Percentiles rank a stretch among this genome's conserved stretches.
Conservation (phyloP, 495 filamentous ascomycete species). For the Lasiosphaeria ovina region DNA sequence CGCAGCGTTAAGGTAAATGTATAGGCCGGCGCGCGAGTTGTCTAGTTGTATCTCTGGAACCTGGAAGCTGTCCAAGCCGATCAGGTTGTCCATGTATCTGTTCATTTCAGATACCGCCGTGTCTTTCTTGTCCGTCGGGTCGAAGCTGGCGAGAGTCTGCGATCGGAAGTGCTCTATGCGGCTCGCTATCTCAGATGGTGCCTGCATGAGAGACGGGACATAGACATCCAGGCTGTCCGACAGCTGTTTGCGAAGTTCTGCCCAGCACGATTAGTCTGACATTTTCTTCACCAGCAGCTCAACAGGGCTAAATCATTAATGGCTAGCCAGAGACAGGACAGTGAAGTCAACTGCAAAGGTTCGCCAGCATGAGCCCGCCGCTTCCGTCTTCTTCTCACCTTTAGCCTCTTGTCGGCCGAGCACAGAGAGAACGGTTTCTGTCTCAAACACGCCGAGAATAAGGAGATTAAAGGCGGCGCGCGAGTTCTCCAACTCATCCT, state of each 20-base stretch:
- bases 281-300: not conserved
- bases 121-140: conserved; percentile 47
- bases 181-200: conserved; percentile 46
- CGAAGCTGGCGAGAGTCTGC: conserved; percentile 44
- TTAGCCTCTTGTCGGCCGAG: conserved; percentile 44
- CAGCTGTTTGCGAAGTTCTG: conserved; percentile 47
- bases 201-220: conserved; percentile 51
- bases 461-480: conserved; percentile 56
- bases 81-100: conserved; percentile 53
- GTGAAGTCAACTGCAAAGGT: too few species aligned
- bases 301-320: not conserved
- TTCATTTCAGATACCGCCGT: conserved; percentile 44
- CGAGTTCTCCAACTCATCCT: conserved; percentile 47
- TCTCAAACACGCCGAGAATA: conserved; percentile 49
- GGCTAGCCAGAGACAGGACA: too few species aligned
- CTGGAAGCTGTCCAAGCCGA: conserved; percentile 52
- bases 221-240: conserved; percentile 50
- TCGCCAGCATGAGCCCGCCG: too few species aligned
- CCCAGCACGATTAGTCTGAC: conserved; percentile 15
- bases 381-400: conserved; percentile 28
- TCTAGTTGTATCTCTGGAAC: conserved; percentile 65
- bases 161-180: conserved; percentile 53
- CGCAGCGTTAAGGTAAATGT: conserved; percentile 85
- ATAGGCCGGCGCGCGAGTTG: conserved; percentile 85
- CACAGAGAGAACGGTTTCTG: conserved; percentile 42